Evolutionary conservation across 345 rosid species (phyloP), one percentile per base, ranked within the genome.

Genomic region (Heritiera fomes): DNA sequence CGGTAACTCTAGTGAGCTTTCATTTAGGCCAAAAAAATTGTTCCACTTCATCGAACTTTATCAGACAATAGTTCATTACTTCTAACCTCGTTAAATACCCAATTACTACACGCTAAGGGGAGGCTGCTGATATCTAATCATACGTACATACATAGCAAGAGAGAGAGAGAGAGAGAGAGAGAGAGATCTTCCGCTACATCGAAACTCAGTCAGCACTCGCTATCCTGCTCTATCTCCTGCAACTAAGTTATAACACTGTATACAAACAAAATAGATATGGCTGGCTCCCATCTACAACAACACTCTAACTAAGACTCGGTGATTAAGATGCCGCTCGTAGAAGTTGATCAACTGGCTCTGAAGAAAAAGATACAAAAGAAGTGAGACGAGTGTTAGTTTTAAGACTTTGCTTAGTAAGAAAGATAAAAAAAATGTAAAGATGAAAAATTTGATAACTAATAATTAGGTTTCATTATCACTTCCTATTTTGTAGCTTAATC

Each of bases 281-380:
- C 10, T 4, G 32, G 46, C 47, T 34, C 59, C 47, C 47, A 53
- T 32, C 62, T 34, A 32, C 46, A 2, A 5, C 62, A 55, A 23
- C 28, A 23, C 8, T n/a, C 73, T 23, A 70, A 46, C 32, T 50
- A 71, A 2, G 5, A 28, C 46, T 72, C 28, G 20, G 76, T 30
- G 32, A 73, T 73, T 73, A 38, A 73, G 76, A 73, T 73, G 63
- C 55, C 55, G 63, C 63, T 73, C 63, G 11, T 71, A 71, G 23
- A 18, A 97, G 77, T 88, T 87, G 84, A 97, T 93, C 87, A 94
- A 84, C 98, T 97, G 91, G 72, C 38, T 71, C 23, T 4, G 46
- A 67, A 41, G 23, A 32, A 30, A 70, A 70, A 15, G 5, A 49
- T 41, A 30, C 20, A 23, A 23, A 23, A 23, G 28, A 23, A 23